A percentile compares a stretch with the other conserved stretches of the same genome.
Evolutionary conservation across 106 monocot species (phyloP).

Genomic region (Iris macrosiphon): DNA sequence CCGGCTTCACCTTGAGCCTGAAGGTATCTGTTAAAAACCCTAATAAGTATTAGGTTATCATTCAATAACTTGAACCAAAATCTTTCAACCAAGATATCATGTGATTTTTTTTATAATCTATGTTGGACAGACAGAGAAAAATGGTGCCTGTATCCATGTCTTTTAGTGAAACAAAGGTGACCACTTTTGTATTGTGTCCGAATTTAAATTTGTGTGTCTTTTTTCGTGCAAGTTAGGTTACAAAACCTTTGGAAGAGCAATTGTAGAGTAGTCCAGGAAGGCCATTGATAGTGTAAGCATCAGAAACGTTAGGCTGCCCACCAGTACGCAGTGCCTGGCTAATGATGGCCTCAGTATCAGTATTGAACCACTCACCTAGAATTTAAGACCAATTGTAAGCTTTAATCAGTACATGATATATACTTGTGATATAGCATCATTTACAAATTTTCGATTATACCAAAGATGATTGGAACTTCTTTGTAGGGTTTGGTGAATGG

Average conservation of each 20-base stretch:
- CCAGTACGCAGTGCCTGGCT: slow-evolving; percentile 34
- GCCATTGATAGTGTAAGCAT: slow-evolving; percentile 48
- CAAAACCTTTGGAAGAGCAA: slow-evolving; percentile 30
- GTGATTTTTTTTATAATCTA: too few relatives aligned
- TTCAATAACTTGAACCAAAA: too few relatives aligned
- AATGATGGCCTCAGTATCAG: slow-evolving; percentile 42
- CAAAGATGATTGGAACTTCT: slow-evolving; percentile 47
- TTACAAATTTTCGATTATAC: slow-evolving; percentile 2
- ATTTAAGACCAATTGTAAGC: neutral
- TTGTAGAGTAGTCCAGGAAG: slow-evolving; percentile 41
- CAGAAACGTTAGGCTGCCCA: slow-evolving; percentile 44
- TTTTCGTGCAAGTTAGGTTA: too few relatives aligned
- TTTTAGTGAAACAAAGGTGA: too few relatives aligned
- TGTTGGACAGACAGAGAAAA: too few relatives aligned
- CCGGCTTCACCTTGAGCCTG: slow-evolving; percentile 43
- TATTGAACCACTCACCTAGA: slow-evolving; percentile 46
- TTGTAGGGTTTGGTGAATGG: slow-evolving; percentile 41
- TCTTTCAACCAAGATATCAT: too few relatives aligned
- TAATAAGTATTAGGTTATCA: too few relatives aligned
- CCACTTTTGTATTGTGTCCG: too few relatives aligned
- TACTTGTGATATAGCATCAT: neutral
- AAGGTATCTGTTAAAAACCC: slow-evolving; percentile 24
- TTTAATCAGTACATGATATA: neutral
- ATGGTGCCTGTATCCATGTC: too few relatives aligned
- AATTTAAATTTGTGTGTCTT: too few relatives aligned